These are phyloP conservation scores for Pleurotus cornucopiae DNA, from an alignment of 768 basidiomycete genomes.

Conservation along the genomic window DNA sequence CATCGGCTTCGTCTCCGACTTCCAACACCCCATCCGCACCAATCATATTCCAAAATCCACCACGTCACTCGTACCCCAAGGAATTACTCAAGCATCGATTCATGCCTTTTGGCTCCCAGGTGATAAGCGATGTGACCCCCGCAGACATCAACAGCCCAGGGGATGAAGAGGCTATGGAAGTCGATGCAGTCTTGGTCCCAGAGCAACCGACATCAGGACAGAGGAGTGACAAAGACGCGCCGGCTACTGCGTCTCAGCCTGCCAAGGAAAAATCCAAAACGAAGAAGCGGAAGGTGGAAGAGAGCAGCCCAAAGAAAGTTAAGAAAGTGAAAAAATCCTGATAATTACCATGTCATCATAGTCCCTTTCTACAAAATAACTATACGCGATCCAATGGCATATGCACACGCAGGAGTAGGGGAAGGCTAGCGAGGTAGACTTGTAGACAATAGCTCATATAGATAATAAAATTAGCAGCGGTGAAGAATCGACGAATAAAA, in stretches of 20 bases:
- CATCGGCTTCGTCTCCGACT: constrained; percentile 25
- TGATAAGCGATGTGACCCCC: constrained; percentile 12
- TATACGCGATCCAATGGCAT: too few species aligned
- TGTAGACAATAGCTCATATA: constrained; percentile 8
- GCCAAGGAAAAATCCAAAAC: constrained; percentile 35
- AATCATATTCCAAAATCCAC: constrained; percentile 41
- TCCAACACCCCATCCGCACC: constrained; percentile 15
- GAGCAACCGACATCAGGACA: background rate
- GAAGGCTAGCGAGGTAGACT: background rate
- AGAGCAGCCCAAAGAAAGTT: constrained; percentile 11
- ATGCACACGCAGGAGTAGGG: too few species aligned
- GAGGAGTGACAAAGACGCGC: constrained; percentile 3
- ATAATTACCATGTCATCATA: background rate
- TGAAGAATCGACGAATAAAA: constrained; percentile 11
- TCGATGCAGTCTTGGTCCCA: constrained; percentile 13
- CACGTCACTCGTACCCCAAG: constrained; percentile 52
- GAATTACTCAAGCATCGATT: constrained; percentile 63
- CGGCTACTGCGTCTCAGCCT: constrained; percentile 8
- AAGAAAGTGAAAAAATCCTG: constrained; percentile 42
- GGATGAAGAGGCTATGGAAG: constrained; percentile 19
- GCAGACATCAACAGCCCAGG: constrained; percentile 1
- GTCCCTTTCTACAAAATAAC: too few species aligned
- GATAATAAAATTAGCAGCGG: constrained; percentile 7
- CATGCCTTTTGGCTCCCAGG: constrained; percentile 55
- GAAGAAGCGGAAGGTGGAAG: constrained; percentile 43